A percentile compares a stretch with the other conserved stretches of the same genome.
phyloP scores from a whole-genome alignment of 345 rosid genomes.

The Lepidium africanum region DNA sequence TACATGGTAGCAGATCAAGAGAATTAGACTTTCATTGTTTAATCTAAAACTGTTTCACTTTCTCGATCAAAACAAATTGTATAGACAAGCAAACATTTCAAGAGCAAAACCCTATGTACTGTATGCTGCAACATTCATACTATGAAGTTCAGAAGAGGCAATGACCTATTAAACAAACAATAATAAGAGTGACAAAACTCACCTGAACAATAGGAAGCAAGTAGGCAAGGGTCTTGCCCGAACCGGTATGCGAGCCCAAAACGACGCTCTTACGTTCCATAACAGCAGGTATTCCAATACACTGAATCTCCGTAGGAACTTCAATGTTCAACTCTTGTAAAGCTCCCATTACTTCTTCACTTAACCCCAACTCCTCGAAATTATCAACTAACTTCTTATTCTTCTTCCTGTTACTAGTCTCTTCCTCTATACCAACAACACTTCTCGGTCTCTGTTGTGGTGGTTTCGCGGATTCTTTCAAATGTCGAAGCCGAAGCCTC shows the following conservation, averaged over 20 bases:
- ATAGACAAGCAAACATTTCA: background rate
- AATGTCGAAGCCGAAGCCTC: constrained; percentile 65
- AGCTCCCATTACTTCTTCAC: constrained; percentile 77
- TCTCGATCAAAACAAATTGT: background rate
- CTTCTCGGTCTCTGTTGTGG: constrained; percentile 29
- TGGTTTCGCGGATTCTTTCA: constrained; percentile 44
- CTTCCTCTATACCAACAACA: constrained; percentile 14
- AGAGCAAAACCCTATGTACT: background rate
- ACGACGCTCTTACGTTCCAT: constrained; percentile 76
- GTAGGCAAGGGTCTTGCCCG: constrained; percentile 91
- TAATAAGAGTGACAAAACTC: background rate
- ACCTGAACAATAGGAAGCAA: constrained; percentile 94
- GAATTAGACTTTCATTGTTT: background rate
- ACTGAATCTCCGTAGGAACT: constrained; percentile 92
- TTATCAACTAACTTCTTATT: constrained; percentile 45
- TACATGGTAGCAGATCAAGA: background rate
- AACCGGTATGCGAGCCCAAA: constrained; percentile 94
- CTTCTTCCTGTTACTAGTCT: constrained; percentile 28
- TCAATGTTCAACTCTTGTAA: constrained; percentile 69
- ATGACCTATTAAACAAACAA: background rate
- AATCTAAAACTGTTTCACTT: background rate
- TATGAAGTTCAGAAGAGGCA: background rate
- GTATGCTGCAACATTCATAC: background rate
- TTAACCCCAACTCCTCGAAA: constrained; percentile 73
- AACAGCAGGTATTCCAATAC: constrained; percentile 77